Evolutionary conservation across 1,284 basidiomycete genomes (phyloP).

Genomic region (Naganishia albida): DNA sequence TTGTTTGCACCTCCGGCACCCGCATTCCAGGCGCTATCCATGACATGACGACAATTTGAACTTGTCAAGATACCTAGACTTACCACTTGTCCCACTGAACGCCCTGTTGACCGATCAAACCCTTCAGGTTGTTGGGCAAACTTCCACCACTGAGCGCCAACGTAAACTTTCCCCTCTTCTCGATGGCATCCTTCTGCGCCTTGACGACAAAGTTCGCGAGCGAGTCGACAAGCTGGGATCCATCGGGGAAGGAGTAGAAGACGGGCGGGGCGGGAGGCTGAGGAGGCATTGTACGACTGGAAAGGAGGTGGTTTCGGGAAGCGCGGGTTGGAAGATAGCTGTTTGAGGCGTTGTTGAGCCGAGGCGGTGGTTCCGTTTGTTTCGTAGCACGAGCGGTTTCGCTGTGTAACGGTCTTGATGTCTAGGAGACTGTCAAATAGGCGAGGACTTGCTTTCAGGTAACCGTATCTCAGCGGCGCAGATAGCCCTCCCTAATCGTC

Average conservation of each 20-base stretch:
- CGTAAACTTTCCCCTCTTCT: conserved; percentile 89
- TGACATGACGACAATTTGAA: too few relatives aligned
- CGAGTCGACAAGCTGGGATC: conserved; percentile 63
- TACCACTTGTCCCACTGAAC: conserved; percentile 97
- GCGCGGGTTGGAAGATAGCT: neutral
- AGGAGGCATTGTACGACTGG: conserved; percentile 47
- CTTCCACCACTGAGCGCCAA: conserved; percentile 93
- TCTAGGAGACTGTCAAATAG: too few relatives aligned
- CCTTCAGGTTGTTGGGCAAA: conserved; percentile 79
- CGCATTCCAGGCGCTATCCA: too few relatives aligned
- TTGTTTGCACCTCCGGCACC: too few relatives aligned
- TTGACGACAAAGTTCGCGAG: conserved; percentile 86
- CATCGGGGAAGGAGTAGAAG: conserved; percentile 71
- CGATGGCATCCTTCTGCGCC: conserved; percentile 87
- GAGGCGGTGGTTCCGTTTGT: too few relatives aligned
- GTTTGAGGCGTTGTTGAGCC: too few relatives aligned
- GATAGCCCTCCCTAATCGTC: conserved; percentile 1
- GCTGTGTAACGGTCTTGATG: too few relatives aligned
- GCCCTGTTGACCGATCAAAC: conserved; percentile 70
- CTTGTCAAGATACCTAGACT: conserved; percentile 42
- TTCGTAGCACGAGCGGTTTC: too few relatives aligned
- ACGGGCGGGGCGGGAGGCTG: conserved; percentile 63
- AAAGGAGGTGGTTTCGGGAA: neutral
- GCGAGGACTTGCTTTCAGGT: too few relatives aligned
- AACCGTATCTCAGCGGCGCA: neutral